Evolutionary conservation across 768 basidiomycete species (phyloP).

Genomic region (Tricholoma flavovirens): DNA sequence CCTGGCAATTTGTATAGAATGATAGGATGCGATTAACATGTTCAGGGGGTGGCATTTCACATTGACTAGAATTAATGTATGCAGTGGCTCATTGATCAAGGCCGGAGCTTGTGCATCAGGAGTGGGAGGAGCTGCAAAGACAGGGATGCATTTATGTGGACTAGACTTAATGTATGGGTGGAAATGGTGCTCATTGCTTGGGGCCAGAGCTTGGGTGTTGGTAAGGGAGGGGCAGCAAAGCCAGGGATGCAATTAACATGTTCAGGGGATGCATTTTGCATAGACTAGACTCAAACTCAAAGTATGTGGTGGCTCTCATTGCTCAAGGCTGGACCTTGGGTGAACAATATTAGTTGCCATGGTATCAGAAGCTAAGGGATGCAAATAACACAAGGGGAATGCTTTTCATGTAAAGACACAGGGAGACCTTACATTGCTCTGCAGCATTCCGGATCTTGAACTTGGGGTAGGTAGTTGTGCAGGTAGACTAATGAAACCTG

Average conservation of each 20-base stretch:
- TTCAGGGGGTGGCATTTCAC: neutral
- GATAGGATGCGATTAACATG: neutral
- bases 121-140: neutral
- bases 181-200: neutral
- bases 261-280: neutral
- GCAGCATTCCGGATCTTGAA: neutral
- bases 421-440: neutral
- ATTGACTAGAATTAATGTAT: neutral
- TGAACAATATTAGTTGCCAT: neutral
- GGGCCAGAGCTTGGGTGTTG: neutral
- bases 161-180: neutral
- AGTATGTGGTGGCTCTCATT: neutral
- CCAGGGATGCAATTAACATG: neutral
- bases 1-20: no score
- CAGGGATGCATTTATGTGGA: neutral
- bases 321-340: neutral
- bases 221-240: neutral
- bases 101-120: neutral
- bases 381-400: neutral
- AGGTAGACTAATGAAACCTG: neutral
- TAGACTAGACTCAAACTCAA: neutral
- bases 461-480: neutral
- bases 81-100: no score
- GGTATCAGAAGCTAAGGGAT: neutral
- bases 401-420: neutral